Evolutionary conservation across 208 protist genomes (phyloP), one percentile per base, ranked within the genome.

Genomic region (Trypanosoma avium): DNA sequence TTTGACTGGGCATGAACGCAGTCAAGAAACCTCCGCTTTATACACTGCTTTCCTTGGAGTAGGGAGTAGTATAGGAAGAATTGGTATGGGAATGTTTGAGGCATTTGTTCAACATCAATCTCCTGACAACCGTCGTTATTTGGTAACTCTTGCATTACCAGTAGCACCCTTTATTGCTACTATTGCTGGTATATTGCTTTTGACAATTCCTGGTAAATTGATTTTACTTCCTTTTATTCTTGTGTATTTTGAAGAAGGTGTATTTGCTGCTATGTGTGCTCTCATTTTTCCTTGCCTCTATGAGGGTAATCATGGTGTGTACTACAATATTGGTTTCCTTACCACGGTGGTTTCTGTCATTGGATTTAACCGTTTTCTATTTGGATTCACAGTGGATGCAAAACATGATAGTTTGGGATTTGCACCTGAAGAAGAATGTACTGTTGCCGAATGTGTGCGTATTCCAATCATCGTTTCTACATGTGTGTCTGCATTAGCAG

Each of bases 11-110:
- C 30, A 81, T 27, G 12, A 58, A 8, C 79, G 82, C 50, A 71
- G 65, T 19, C 52, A 52, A 7, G 62, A 46, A 21, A 54, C 81
- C 22, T 75, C 79, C 43, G 80, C 82, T 13, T 73, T 86, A 7
- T 89, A 89, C 70, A 86, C 82, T 27, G 73, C 79, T 32, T 83
- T 89, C 50, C 67, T 89, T 13, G 82, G 82, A 21, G 70, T 89
- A 9, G 79, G 79, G 35, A 86, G 76, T 36, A 77, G 79, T 8
- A 45, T 86, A 12, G 82, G 82, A 15, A 75, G 82, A 46, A 79
- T 84, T 33, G 56, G 61, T n/a, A 65, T 85, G 57, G 82, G 82
- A 21, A 65, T 83, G 50, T 89, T 81, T 56, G 82, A 89, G 69
- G 79, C 82, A 13, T 84, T 75, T 57, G 77, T 86, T 45, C 82